phyloP scores from a whole-genome alignment of 306 rosid species.

The Vicia sativa region DNA sequence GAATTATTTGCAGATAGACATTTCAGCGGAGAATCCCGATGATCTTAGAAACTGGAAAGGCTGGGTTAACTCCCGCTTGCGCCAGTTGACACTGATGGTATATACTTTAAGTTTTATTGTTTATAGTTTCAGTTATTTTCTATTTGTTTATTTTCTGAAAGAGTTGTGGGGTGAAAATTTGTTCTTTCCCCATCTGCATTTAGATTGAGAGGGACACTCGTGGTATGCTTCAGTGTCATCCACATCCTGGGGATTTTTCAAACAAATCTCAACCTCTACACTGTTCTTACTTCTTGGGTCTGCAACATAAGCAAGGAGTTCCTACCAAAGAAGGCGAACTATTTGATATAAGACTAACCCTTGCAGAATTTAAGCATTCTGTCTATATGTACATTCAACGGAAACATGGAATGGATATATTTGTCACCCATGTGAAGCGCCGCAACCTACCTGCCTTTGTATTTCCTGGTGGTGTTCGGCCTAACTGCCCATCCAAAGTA shows the following conservation, averaged over 20 bases:
- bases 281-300: constrained; percentile 85
- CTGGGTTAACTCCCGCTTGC: constrained; percentile 97
- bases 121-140: constrained; percentile 13
- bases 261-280: constrained; percentile 68
- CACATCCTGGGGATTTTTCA: constrained; percentile 85
- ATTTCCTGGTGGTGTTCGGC: constrained; percentile 79
- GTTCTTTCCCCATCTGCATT: constrained; percentile 14
- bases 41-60: constrained; percentile 97
- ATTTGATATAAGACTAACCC: constrained; percentile 76
- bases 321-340: constrained; percentile 58
- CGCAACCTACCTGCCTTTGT: constrained; percentile 74
- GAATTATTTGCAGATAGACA: constrained; percentile 83
- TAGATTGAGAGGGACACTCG: constrained; percentile 91
- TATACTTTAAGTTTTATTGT: constrained; percentile 35
- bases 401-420: constrained; percentile 78
- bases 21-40: constrained; percentile 73
- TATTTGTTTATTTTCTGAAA: not conserved
- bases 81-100: constrained; percentile 90
- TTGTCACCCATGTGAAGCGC: constrained; percentile 75
- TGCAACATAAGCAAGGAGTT: constrained; percentile 83
- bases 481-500: constrained; percentile 59
- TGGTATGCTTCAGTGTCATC: constrained; percentile 91
- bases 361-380: constrained; percentile 72
- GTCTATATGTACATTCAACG: constrained; percentile 59
- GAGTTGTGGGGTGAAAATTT: not conserved